These are phyloP conservation scores for Geotrichum klebahnii DNA, from an alignment of 1,139 yeast genomes.

Conservation along the genomic window DNA sequence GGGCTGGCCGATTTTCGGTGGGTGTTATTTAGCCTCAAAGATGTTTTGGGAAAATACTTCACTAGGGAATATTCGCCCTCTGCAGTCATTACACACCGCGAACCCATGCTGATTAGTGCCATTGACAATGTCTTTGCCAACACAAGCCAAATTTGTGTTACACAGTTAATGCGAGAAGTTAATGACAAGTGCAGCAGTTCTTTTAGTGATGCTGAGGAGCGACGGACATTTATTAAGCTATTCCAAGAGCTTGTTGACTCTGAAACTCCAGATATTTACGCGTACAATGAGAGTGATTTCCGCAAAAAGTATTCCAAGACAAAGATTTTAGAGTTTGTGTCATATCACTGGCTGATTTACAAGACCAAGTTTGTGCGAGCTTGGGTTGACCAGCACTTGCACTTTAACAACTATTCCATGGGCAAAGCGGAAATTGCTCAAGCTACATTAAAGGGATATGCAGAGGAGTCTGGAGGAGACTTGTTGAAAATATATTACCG, in stretches of 20 bases:
- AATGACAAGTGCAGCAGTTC: slow-evolving; percentile 11
- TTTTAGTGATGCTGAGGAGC: slow-evolving; percentile 9
- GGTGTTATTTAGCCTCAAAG: slow-evolving; percentile 19
- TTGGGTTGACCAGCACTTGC: slow-evolving; percentile 22
- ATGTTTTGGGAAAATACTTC: slow-evolving; percentile 15
- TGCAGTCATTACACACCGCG: slow-evolving; percentile 21
- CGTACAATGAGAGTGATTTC: slow-evolving; percentile 20
- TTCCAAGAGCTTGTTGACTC: slow-evolving; percentile 22
- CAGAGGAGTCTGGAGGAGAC: slow-evolving; percentile 17
- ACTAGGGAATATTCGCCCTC: slow-evolving; percentile 19
- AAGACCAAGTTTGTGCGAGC: slow-evolving; percentile 23
- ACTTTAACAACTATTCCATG: slow-evolving; percentile 23
- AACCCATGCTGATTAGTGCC: slow-evolving; percentile 17
- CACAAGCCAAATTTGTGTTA: slow-evolving; percentile 21
- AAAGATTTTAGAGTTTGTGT: slow-evolving; percentile 17
- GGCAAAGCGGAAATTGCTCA: slow-evolving; percentile 22
- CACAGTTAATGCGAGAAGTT: slow-evolving; percentile 21
- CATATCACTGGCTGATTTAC: slow-evolving; percentile 19
- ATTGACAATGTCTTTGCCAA: slow-evolving; percentile 20
- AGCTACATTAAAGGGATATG: slow-evolving; percentile 12
- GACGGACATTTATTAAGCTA: slow-evolving; percentile 12
- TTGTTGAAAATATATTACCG: slow-evolving; percentile 18
- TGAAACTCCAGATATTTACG: slow-evolving; percentile 22
- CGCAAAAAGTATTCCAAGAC: slow-evolving; percentile 15
- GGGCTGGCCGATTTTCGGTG: slow-evolving; percentile 19